Evolutionary conservation across 495 filamentous ascomycete genomes (phyloP).

Genomic region (Letharia lupina): DNA sequence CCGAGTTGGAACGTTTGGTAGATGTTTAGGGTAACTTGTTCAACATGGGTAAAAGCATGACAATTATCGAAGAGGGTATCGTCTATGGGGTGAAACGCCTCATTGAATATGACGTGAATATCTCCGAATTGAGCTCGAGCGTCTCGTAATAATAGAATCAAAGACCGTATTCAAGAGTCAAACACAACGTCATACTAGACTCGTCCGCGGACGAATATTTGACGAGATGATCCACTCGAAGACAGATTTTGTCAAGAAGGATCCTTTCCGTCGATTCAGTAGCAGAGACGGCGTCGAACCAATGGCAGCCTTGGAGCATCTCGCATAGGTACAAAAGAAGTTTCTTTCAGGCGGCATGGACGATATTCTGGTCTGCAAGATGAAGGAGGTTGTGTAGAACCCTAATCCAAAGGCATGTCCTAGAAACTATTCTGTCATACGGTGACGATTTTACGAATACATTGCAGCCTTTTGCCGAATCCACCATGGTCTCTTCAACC

Average conservation of each 20-base stretch:
- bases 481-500: background rate
- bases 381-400: background rate
- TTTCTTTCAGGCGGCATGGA: background rate
- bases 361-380: background rate
- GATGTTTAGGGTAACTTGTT: background rate
- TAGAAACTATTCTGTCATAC: background rate
- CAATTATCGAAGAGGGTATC: background rate
- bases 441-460: background rate
- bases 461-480: background rate
- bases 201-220: background rate
- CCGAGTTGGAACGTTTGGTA: background rate
- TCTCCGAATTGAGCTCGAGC: background rate
- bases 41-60: background rate
- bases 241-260: background rate
- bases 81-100: background rate
- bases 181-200: background rate
- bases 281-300: background rate
- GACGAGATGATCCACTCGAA: background rate
- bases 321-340: background rate
- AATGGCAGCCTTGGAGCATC: background rate
- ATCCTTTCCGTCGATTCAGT: background rate
- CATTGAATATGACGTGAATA: background rate
- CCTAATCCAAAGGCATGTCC: background rate
- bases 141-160: background rate
- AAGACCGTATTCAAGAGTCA: background rate